A percentile compares a stretch with the other conserved stretches of the same genome.
Conservation (phyloP, 2,329 filamentous ascomycete species). For the Aureobasidium sp. region DNA sequence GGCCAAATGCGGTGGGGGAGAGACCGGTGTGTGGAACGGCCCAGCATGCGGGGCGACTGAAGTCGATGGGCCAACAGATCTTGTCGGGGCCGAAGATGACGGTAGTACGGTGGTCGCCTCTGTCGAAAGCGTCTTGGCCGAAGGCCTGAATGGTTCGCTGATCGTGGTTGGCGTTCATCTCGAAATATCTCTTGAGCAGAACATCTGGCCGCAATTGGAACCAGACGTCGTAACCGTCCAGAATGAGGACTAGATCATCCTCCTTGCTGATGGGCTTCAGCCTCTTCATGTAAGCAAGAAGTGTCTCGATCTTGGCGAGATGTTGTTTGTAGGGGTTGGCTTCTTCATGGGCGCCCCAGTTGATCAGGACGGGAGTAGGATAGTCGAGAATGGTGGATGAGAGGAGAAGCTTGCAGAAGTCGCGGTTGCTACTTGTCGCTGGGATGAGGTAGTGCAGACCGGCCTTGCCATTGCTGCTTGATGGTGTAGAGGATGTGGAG, state of each 20-base stretch:
- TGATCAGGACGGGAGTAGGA: conserved; percentile 50
- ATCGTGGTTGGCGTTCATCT: conserved; percentile 33
- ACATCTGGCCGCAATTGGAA: conserved; percentile 60
- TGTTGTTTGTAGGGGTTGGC: conserved; percentile 36
- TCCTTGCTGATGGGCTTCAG: conserved; percentile 27
- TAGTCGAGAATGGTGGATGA: conserved; percentile 54
- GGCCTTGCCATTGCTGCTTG: neutral
- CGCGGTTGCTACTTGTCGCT: conserved; percentile 39
- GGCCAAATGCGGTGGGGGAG: conserved; percentile 38
- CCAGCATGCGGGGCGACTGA: conserved; percentile 27
- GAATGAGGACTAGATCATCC: conserved; percentile 56
- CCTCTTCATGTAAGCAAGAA: conserved; percentile 40
- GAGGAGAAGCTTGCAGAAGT: conserved; percentile 52
- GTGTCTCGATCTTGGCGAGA: conserved; percentile 39
- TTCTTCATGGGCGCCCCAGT: conserved; percentile 31
- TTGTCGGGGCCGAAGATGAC: conserved; percentile 30
- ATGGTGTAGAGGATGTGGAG: neutral
- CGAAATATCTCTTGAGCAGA: conserved; percentile 56
- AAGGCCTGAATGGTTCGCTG: conserved; percentile 16
- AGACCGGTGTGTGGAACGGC: conserved; percentile 24
- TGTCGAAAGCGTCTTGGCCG: conserved; percentile 5
- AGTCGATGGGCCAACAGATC: conserved; percentile 28
- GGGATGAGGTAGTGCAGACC: conserved; percentile 51
- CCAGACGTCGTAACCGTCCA: conserved; percentile 58
- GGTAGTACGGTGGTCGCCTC: conserved; percentile 17